These are phyloP conservation scores for Blastobotrys robertii DNA, from an alignment of 805 yeast species.

Conservation along the genomic window DNA sequence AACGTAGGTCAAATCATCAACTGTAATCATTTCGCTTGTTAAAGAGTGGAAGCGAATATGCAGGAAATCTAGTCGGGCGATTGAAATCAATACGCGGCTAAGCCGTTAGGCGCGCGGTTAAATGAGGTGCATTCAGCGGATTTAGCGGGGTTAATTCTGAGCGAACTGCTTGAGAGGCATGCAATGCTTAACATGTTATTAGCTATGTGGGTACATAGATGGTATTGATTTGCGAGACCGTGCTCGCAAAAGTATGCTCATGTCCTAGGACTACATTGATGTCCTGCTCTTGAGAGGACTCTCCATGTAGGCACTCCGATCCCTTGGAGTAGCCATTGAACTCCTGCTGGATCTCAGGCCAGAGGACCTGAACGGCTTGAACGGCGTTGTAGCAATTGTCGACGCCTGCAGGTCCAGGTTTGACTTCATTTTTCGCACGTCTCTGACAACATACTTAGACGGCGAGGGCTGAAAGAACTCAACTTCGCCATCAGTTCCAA, in stretches of 20 bases:
- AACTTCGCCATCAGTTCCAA: slow-evolving; percentile 29
- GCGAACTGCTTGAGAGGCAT: no score
- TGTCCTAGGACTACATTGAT: no score
- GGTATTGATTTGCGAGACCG: no score
- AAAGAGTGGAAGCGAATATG: no score
- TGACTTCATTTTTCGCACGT: slow-evolving; percentile 13
- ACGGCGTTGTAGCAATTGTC: neutral
- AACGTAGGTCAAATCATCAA: slow-evolving; percentile 55
- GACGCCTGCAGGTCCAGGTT: neutral
- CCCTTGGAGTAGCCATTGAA: neutral
- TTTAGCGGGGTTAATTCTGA: no score
- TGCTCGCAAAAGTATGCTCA: no score
- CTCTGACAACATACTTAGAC: slow-evolving; percentile 13
- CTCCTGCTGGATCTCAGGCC: no score
- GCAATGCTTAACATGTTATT: neutral
- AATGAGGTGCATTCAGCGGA: neutral
- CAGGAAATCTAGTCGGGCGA: neutral
- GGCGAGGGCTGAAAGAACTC: slow-evolving; percentile 19
- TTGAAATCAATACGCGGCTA: no score
- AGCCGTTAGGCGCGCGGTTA: no score
- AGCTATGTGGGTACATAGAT: no score
- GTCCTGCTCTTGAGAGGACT: neutral
- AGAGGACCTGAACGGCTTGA: neutral
- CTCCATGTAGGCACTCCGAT: neutral
- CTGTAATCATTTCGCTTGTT: slow-evolving; percentile 35